A percentile compares a stretch with the other conserved stretches of the same genome.
These are phyloP conservation scores for Kokia cookei DNA, from an alignment of 441 rosid species.

Conservation along the genomic window DNA sequence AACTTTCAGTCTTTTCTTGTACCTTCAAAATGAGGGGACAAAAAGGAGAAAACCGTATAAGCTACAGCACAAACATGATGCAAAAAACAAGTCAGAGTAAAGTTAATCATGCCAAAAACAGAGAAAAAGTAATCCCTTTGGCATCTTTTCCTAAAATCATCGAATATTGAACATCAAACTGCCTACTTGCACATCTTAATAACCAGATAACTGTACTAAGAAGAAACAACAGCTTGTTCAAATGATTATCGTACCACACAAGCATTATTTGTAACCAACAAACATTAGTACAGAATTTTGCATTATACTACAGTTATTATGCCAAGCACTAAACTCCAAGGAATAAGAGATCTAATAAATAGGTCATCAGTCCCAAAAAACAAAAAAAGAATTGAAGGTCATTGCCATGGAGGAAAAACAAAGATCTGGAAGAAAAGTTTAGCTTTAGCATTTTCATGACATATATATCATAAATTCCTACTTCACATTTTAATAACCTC, in stretches of 20 bases:
- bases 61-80: background rate
- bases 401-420: background rate
- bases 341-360: background rate
- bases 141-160: background rate
- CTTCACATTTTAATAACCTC: background rate
- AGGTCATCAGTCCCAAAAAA: background rate
- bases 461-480: background rate
- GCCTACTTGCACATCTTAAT: background rate
- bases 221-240: background rate
- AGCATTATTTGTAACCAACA: background rate
- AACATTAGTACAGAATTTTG: background rate
- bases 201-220: background rate
- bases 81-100: background rate
- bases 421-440: background rate
- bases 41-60: conserved; percentile 11
- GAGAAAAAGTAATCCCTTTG: background rate
- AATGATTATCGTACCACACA: background rate
- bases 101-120: background rate
- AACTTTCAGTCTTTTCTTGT: conserved; percentile 27
- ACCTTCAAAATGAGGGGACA: conserved; percentile 21
- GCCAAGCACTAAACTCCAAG: background rate
- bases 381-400: background rate
- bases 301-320: too few species aligned
- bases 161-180: background rate
- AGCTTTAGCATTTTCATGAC: background rate